Evolutionary conservation across 345 rosid genomes (phyloP).

Genomic region (Ailanthus altissimus): DNA sequence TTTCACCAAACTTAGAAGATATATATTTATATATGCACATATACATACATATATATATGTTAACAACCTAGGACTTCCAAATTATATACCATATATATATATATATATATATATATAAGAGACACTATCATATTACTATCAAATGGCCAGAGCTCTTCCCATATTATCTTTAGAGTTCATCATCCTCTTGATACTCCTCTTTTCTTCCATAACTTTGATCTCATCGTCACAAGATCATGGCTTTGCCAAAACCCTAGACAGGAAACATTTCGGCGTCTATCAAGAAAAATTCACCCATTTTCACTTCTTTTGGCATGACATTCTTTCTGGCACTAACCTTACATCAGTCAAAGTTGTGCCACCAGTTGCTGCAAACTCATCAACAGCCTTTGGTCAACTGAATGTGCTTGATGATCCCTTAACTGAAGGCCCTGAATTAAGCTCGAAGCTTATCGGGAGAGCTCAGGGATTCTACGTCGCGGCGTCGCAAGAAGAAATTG

Average conservation of each 20-base stretch:
- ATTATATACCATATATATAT: background rate
- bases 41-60: background rate
- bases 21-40: background rate
- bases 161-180: constrained; percentile 10
- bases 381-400: constrained; percentile 49
- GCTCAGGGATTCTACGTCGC: constrained; percentile 73
- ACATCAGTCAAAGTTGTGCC: constrained; percentile 42
- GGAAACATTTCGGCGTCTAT: constrained; percentile 25
- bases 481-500: constrained; percentile 55
- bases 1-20: background rate
- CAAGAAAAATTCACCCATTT: constrained; percentile 65
- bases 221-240: constrained; percentile 21
- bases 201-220: constrained; percentile 20
- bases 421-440: constrained; percentile 51
- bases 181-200: no score
- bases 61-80: background rate
- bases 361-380: constrained; percentile 37
- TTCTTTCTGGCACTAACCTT: constrained; percentile 44
- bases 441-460: constrained; percentile 60
- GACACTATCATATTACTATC: background rate
- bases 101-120: background rate
- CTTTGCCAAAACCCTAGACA: constrained; percentile 24
- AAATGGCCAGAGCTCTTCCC: constrained; percentile 25
- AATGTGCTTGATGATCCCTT: constrained; percentile 69
- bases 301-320: constrained; percentile 71